Evolutionary conservation across 768 basidiomycete genomes (phyloP).

Genomic region (Ephemerocybe angulata): DNA sequence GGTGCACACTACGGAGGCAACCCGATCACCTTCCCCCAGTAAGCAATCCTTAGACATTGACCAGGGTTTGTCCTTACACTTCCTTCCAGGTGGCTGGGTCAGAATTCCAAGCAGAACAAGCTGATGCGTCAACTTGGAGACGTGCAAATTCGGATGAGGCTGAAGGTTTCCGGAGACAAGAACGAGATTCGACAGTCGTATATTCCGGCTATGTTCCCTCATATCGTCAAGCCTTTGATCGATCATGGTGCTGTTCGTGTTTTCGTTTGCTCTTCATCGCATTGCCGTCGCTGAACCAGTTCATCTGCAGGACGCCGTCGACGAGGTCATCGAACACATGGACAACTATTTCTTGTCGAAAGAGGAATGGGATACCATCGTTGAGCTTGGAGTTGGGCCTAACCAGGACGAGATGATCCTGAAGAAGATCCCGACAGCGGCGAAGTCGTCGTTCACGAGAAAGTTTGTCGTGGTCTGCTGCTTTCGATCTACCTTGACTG

Average conservation of each 20-base stretch:
- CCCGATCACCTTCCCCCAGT: slow-evolving; percentile 82
- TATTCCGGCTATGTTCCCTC: slow-evolving; percentile 80
- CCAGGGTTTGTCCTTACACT: neutral
- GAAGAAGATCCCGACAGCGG: slow-evolving; percentile 79
- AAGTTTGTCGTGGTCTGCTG: slow-evolving; percentile 44
- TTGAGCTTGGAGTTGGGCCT: slow-evolving; percentile 88
- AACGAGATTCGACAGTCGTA: slow-evolving; percentile 89
- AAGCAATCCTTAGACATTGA: slow-evolving; percentile 25
- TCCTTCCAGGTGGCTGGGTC: slow-evolving; percentile 82
- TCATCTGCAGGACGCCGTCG: slow-evolving; percentile 64
- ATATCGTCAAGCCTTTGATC: slow-evolving; percentile 75
- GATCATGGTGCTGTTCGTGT: slow-evolving; percentile 68
- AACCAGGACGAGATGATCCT: slow-evolving; percentile 69
- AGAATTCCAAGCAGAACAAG: slow-evolving; percentile 92
- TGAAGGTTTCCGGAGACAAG: slow-evolving; percentile 89
- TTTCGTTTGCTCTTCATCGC: neutral
- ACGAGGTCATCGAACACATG: slow-evolving; percentile 82
- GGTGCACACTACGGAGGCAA: slow-evolving; percentile 64
- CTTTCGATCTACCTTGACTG: neutral
- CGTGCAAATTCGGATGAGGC: slow-evolving; percentile 92
- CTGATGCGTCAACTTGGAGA: slow-evolving; percentile 78
- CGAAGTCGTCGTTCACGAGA: slow-evolving; percentile 82
- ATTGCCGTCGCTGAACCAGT: neutral
- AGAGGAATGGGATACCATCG: slow-evolving; percentile 95
- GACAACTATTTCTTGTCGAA: slow-evolving; percentile 91